Conservation (phyloP, 257 asterid species). For the Forsythia viridissima region DNA sequence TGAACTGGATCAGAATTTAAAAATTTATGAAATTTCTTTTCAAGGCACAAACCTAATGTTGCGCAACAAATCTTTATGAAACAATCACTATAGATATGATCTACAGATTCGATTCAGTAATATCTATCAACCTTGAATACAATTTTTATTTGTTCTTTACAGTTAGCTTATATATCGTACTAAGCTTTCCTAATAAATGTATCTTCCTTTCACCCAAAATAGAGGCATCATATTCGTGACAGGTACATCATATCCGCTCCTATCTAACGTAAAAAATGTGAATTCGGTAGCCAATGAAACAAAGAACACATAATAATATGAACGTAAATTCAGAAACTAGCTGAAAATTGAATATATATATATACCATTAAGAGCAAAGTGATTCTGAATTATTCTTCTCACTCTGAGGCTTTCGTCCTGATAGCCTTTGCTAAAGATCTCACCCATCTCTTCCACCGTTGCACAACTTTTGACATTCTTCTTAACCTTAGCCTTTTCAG, state of each 20-base stretch:
- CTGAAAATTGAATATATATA: neutral
- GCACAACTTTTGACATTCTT: conserved; percentile 57
- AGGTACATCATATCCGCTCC: neutral
- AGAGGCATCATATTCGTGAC: neutral
- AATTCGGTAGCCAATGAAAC: neutral
- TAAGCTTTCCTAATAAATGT: neutral
- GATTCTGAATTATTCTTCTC: conserved; percentile 57
- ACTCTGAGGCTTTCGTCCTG: conserved; percentile 62
- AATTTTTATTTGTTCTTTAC: neutral
- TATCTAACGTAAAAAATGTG: neutral
- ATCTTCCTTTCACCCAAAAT: neutral
- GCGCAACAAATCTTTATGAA: neutral
- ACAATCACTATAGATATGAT: neutral
- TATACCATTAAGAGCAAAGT: conserved; percentile 69
- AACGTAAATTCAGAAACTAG: neutral
- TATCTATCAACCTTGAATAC: neutral
- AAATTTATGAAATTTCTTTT: neutral
- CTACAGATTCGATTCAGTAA: neutral
- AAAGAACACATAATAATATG: neutral
- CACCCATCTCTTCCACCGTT: conserved; percentile 94
- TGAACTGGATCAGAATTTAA: neutral
- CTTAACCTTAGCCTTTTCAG: conserved; percentile 15
- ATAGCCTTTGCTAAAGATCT: conserved; percentile 60
- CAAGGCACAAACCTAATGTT: neutral
- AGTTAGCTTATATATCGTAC: neutral